A percentile compares a stretch with the other conserved stretches of the same genome.
Conservation (phyloP, 495 filamentous ascomycete genomes). For the Clavariopsis aquatica region DNA sequence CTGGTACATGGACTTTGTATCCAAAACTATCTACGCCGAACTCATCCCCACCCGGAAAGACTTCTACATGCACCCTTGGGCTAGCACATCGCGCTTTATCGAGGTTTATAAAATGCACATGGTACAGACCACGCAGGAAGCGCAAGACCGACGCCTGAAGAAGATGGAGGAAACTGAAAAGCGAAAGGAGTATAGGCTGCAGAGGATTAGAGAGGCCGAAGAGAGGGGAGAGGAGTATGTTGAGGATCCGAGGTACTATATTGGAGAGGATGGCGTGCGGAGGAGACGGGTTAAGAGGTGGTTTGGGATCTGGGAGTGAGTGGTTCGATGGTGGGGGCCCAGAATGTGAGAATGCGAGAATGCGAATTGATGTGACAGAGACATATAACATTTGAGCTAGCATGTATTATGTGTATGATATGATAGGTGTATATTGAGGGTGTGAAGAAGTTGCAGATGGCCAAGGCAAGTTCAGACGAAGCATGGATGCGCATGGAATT, state of each 20-base stretch:
- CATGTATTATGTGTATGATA: neutral
- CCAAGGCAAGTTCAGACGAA: neutral
- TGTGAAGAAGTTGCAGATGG: neutral
- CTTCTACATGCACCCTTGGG: conserved; percentile 63
- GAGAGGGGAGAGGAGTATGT: conserved; percentile 33
- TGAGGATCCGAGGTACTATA: conserved; percentile 31
- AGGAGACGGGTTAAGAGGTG: conserved; percentile 38
- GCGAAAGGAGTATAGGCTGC: conserved; percentile 70
- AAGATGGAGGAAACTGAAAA: conserved; percentile 78
- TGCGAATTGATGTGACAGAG: neutral
- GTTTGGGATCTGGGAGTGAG: conserved; percentile 42
- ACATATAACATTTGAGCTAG: neutral
- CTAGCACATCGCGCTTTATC: conserved; percentile 56
- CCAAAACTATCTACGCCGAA: conserved; percentile 68
- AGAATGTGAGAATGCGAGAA: neutral
- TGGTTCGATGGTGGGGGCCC: neutral
- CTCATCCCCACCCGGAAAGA: conserved; percentile 65
- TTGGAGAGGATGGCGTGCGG: conserved; percentile 43
- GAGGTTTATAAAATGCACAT: conserved; percentile 72
- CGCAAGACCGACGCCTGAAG: conserved; percentile 64
- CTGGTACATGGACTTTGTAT: conserved; percentile 68
- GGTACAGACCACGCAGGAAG: conserved; percentile 60
- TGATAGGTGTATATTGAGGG: neutral
- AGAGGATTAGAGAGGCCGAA: conserved; percentile 19
- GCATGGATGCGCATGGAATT: neutral